These are phyloP conservation scores for Sphaerulina vaccinii DNA, from an alignment of 2,329 filamentous ascomycete genomes.

Conservation along the genomic window DNA sequence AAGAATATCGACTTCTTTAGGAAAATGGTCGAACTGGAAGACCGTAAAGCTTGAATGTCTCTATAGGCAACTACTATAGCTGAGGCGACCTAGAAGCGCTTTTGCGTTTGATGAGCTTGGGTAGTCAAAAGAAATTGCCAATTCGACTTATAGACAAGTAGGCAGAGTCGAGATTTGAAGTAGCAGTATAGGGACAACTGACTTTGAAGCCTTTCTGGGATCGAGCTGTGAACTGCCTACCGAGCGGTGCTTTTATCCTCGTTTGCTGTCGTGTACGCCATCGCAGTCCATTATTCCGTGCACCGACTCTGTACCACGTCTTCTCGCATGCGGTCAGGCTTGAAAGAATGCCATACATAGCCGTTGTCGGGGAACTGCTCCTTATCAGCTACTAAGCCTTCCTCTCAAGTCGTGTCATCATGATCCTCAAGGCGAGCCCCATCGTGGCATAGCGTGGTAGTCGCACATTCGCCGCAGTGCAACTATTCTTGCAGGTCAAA, in stretches of 20 bases:
- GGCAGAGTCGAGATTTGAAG: neutral
- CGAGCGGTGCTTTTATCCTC: neutral
- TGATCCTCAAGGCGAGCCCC: neutral
- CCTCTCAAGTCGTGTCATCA: conserved; percentile 6
- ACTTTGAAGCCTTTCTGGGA: neutral
- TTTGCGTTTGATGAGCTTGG: neutral
- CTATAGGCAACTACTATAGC: neutral
- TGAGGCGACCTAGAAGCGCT: neutral
- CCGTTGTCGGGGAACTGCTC: neutral
- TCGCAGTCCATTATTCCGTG: neutral
- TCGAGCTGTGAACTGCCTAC: neutral
- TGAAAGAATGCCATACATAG: conserved; percentile 1
- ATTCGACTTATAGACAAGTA: conserved; percentile 6
- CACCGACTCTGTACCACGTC: neutral
- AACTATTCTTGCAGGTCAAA: neutral
- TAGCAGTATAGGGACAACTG: neutral
- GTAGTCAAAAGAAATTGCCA: conserved; percentile 9
- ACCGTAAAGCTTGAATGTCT: neutral
- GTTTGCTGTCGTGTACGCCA: neutral
- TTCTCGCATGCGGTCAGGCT: conserved; percentile 3
- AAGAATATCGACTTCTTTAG: neutral
- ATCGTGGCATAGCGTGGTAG: neutral
- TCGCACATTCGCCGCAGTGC: conserved; percentile 6
- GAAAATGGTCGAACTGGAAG: too few species aligned
- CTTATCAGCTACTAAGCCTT: conserved; percentile 1